These are phyloP conservation scores for Begonia masoniana DNA, from an alignment of 306 rosid species.

Conservation along the genomic window DNA sequence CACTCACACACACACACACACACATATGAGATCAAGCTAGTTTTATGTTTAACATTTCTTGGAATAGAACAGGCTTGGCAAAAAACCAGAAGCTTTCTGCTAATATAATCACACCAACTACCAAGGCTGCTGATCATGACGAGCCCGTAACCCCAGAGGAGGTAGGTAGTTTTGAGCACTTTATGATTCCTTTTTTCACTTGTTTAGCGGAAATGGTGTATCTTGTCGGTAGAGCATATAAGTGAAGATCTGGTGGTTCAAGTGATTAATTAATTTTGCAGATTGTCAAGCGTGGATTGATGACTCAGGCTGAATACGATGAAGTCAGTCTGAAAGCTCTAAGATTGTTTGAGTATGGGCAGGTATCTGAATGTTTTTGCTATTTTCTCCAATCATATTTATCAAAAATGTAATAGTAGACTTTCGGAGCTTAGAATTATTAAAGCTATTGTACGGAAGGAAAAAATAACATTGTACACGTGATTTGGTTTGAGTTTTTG, in stretches of 20 bases:
- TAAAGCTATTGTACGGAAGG: no score
- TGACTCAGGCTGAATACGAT: conserved; percentile 68
- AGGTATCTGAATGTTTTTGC: conserved; percentile 33
- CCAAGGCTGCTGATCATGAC: conserved; percentile 89
- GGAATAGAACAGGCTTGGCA: conserved; percentile 42
- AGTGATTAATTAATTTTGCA: conserved; percentile 13
- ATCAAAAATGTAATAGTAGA: background rate
- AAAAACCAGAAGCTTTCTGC: conserved; percentile 71
- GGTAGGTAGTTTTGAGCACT: conserved; percentile 25
- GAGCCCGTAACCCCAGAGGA: conserved; percentile 86
- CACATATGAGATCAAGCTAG: background rate
- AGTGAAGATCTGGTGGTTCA: background rate
- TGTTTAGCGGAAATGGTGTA: background rate
- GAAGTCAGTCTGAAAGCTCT: conserved; percentile 77
- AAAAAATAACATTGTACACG: no score
- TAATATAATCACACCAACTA: conserved; percentile 87
- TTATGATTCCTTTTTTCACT: conserved; percentile 4
- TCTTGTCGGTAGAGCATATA: no score
- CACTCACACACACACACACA: no score
- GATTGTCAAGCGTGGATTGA: conserved; percentile 59
- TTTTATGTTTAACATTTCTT: conserved; percentile 3
- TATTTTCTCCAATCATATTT: background rate
- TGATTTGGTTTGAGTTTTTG: no score
- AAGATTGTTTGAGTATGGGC: conserved; percentile 72
- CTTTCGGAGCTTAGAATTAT: no score